Base-by-base conservation (phyloP, 345 rosid genomes). In the Rhodamnia rubescens region DNA sequence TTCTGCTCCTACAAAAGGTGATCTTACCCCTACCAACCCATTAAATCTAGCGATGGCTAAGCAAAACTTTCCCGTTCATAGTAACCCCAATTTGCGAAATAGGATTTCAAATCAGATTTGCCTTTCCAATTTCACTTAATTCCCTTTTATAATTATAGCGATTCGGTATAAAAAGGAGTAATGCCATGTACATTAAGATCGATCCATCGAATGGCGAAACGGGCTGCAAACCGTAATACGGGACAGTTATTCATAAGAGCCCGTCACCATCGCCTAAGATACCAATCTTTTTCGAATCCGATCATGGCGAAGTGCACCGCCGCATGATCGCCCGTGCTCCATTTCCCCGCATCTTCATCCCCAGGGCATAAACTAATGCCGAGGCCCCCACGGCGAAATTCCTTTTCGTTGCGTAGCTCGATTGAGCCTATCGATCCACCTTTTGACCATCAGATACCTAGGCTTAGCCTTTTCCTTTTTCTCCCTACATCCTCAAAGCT, bases 401-500 rank as follows among this genome's bases (percentile, higher is more conserved):
- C 51, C 15, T 69, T 36, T 84, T 11, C 14, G 4, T 69, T 40
- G 61, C 64, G 0, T 16, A 59, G 80, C 56, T 55, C 64, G 20
- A 59, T 69, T 26, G 53, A 85, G 86, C 86, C 86, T 85, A 85
- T 32, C 74, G 78, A 32, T 26, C 52, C 18, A 85, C 83, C 78
- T 74, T 85, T 85, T 53, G 86, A 85, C 86, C 74, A 53, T 13
- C 27, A 49, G 83, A 83, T 6, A 44, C 58, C 52, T 74, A 69
- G 58, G 50, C 52, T 21, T 74, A 64, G 27, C 64, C 52, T 74
- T 85, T 85, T 29, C 44, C 82, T 53, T 59, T 74, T 57, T 36
- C 26, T 74, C 40, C 40, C 11, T 52, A 59, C 36, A 84, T 55
- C 15, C 53, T 57, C 26, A 36, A 36, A 64, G 78, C 78, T 36